Evolutionary conservation across 1,284 basidiomycete species (phyloP), one percentile per base, ranked within the genome.

Genomic region (Malassezia globosa): DNA sequence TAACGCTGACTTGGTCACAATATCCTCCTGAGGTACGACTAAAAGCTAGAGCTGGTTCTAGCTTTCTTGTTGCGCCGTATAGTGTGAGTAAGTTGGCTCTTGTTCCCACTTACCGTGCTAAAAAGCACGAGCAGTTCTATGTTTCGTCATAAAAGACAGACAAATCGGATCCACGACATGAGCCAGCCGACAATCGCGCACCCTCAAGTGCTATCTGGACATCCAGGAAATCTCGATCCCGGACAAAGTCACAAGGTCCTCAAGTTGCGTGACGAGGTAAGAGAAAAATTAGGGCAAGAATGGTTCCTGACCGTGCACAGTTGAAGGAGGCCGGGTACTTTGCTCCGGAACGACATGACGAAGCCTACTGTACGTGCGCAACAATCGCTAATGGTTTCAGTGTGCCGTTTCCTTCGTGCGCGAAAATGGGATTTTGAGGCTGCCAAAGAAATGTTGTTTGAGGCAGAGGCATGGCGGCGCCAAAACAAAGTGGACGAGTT

Each of bases 401-500:
- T 69, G 38, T 70, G 67, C 48, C 66, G 67, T 23, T 96, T 95
- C 76, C 76, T 96, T 54, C 80, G 92, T 31, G 92, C 92, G 4
- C 79, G 92, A 60, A 92, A 86, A 73, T 96, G 95, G 68, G 87
- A 96, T 74, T 72, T 94, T 4, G 69, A 74, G 35, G 82, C 82
- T 66, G 78, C 88, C 13, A 89, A 88, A 76, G 74, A 76, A 62
- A 96, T 96, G 92, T 76, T 95, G 62, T 68, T 82, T 51, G 76
- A 77, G 46, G 81, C 81, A 45, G 89, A 96, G 73, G 76, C 89
- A 61, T 97, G 92, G 92, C 80, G 92, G 71, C 83, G 82, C 72
- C 82, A 86, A 2, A 87, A 85, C 72, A 81, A 81, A 23, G 83
- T 94, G 35, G 89, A 95, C 53, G 84, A 92, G 47, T 78, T 96